Percentiles rank a stretch among this genome's conserved stretches.
Conservation (phyloP, 2,329 filamentous ascomycete species). For the Myriosclerotinia duriaeana region DNA sequence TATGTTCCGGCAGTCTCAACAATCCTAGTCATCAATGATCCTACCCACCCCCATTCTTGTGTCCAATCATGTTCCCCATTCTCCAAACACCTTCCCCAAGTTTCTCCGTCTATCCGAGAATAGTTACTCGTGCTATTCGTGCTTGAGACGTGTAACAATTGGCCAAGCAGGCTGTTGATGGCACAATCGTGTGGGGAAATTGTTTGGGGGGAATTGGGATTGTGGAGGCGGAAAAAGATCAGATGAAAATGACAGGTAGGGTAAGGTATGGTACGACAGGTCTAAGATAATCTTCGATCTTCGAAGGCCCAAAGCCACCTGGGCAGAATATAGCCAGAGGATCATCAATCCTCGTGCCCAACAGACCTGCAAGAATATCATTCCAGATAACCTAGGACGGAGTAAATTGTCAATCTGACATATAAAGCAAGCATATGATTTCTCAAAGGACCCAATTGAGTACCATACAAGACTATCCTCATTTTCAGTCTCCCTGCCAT, state of each 20-base stretch:
- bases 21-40: not conserved
- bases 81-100: not conserved
- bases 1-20: constrained; percentile 4
- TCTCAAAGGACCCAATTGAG: constrained; percentile 14
- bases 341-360: constrained; percentile 10
- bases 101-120: constrained; percentile 16
- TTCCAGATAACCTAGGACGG: not conserved
- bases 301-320: too few relatives aligned
- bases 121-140: not conserved
- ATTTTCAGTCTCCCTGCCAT: constrained; percentile 3
- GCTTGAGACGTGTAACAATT: constrained; percentile 8
- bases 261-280: constrained; percentile 7
- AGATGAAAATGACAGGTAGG: constrained; percentile 14
- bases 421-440: constrained; percentile 3
- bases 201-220: constrained; percentile 17
- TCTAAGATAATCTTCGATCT: not conserved
- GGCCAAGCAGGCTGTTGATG: constrained; percentile 4
- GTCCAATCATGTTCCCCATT: constrained; percentile 14
- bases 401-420: constrained; percentile 12
- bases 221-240: constrained; percentile 18
- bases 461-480: constrained; percentile 1
- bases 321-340: not conserved
- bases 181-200: constrained; percentile 16
- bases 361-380: not conserved
- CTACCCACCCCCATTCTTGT: constrained; percentile 8